Evolutionary conservation across 352 stramenopile genomes (phyloP), one percentile per base, ranked within the genome.

Genomic region (Pythium brachiatum): DNA sequence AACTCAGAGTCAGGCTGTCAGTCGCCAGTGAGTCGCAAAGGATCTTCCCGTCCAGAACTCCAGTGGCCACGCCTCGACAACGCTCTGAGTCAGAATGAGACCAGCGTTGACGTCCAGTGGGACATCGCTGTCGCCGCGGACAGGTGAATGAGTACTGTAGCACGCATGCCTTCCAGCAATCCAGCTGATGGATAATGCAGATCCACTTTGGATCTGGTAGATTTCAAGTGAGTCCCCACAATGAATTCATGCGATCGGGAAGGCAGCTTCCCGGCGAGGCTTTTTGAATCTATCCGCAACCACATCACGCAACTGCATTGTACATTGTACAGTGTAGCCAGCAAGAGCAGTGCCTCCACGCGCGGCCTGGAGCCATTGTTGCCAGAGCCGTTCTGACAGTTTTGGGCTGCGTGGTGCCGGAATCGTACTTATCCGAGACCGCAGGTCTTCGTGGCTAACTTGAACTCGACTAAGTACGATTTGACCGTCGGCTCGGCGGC

Each of bases 111-210:
- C 18, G n/a, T 46, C 39, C 39, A 46, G 39, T 46, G 39, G 39
- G 39, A 46, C 39, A 34, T 34, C 29, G n/a, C 15, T 46, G 39
- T n/a, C 39, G n/a, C 18, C 18, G n/a, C 23, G 39, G 39, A 23
- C 39, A 34, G 29, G 29, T 34, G 29, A 5, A 34, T 34, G 29
- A 34, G 29, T 34, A 34, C 29, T 34, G 29, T 34, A 34, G 29
- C 29, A 46, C 39, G 13, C 0, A 20, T 16, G 41, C 6, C 18
- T 48, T 31, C 34, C 23, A 20, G 7, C 32, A 20, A 9, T 27
- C 52, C 52, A 58, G 27, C 52, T 58, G 52, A 58, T 23, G 52
- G 52, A 48, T 58, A 39, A 50, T 43, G 3, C 51, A 44, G 3
- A 32, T 7, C 29, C 51, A 29, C 46, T 18, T 29, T 20, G 26